Base-by-base conservation (phyloP, 2,329 filamentous ascomycete genomes). In the Parastagonospora nodorum region DNA sequence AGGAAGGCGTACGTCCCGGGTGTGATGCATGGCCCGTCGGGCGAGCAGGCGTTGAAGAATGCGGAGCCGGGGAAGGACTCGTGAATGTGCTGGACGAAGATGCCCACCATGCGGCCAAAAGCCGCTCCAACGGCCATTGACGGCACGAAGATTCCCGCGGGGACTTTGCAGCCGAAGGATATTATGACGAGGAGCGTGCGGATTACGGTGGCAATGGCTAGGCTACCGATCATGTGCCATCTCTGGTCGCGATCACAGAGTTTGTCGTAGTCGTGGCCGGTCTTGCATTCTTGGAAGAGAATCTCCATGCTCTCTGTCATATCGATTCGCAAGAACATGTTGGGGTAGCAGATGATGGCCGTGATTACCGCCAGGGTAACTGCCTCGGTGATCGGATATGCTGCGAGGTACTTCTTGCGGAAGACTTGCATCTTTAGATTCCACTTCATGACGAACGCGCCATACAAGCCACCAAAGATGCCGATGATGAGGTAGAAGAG, bases 291-390 rank as follows among this genome's bases (percentile, higher is more conserved):
- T 11, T 89, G 82, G 73, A 99, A 99, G 9, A 99, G 78, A 57
- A 97, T 96, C 72, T 97, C 92, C 94, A 99, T 97, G 78, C 92
- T 96, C 77, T 97, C 93, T 0, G 94, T 97, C 94, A 99, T 97
- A 75, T 99, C 95, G 64, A 97, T 97, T 48, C 90, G 83, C 49
- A 99, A 72, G 60, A 99, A 97, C 72, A 89, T 92, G 64, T 99
- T 99, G 1, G 93, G 94, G 67, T 96, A 99, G 74, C 93, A 97
- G n/a, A 99, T 81, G 19, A 97, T 81, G 8, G 92, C 94, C 4
- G 94, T 99, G 7, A 85, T 82, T 0, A 87, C 84, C 1, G 94
- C 92, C 35, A 99, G 78, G 12, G 96, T 75, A 1, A 91, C 92
- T 0, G 92, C 89, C 73, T 99, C 94, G 3, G 92, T 81, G 29